A percentile compares a stretch with the other conserved stretches of the same genome.
Conservation (phyloP, 352 stramenopile genomes). For the Globisporangium recalcitrans region DNA sequence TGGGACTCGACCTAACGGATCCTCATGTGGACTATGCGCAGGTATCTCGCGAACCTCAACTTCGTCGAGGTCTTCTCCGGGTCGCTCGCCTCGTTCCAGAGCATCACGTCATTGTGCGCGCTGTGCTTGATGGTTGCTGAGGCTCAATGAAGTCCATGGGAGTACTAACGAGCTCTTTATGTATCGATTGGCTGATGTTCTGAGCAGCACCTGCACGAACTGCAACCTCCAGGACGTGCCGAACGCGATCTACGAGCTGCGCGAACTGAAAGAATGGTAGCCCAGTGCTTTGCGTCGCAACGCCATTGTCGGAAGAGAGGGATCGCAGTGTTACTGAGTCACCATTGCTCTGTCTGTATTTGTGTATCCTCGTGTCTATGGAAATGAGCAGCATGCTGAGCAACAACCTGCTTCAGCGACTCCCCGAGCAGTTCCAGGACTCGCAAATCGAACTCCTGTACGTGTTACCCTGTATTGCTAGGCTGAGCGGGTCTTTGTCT, state of each 20-base stretch:
- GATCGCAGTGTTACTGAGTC: too few species aligned
- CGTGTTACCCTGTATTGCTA: background rate
- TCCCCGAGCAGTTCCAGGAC: constrained; percentile 30
- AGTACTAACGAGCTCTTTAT: background rate
- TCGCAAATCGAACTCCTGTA: constrained; percentile 33
- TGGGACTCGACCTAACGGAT: too few species aligned
- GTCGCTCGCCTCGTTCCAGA: constrained; percentile 19
- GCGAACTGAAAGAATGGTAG: constrained; percentile 26
- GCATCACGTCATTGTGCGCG: constrained; percentile 16
- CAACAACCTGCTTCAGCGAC: constrained; percentile 24
- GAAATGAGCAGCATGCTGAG: constrained; percentile 15
- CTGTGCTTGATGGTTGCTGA: background rate
- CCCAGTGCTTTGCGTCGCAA: background rate
- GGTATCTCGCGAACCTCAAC: constrained; percentile 18
- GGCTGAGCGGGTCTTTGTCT: background rate
- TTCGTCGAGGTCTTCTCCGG: constrained; percentile 18
- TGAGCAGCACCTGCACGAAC: constrained; percentile 28
- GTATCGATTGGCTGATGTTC: background rate
- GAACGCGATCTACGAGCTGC: constrained; percentile 27
- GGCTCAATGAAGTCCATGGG: background rate
- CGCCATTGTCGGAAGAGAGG: background rate
- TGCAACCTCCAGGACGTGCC: constrained; percentile 32
- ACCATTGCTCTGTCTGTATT: background rate
- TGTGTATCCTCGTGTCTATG: background rate
- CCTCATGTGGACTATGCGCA: background rate